Evolutionary conservation across 441 rosid species (phyloP).

Genomic region (Eruca vesicaria): DNA sequence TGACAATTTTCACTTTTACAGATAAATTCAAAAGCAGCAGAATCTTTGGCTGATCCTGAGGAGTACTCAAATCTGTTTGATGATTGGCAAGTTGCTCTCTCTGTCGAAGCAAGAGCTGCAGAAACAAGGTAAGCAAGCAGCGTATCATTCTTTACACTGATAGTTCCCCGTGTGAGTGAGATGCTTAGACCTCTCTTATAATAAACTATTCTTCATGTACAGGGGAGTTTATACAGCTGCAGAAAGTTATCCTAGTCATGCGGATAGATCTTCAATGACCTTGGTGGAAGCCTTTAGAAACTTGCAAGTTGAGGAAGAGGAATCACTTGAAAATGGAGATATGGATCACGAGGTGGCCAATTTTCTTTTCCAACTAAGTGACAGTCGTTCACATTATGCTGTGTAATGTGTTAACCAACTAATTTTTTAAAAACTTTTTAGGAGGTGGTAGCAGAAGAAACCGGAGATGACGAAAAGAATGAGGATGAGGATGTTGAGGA

Average conservation of each 20-base stretch:
- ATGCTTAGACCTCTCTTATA: too few relatives aligned
- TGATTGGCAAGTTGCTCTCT: conserved; percentile 58
- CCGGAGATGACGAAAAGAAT: conserved; percentile 40
- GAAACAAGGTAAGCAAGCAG: not conserved
- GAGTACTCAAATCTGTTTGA: too few relatives aligned
- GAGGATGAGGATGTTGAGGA: conserved; percentile 11
- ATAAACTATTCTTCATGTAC: conserved; percentile 8
- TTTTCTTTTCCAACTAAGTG: too few relatives aligned
- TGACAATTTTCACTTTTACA: not conserved
- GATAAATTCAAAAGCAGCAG: too few relatives aligned
- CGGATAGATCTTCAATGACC: conserved; percentile 59
- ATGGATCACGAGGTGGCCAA: conserved; percentile 69
- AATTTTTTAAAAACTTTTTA: conserved; percentile 13
- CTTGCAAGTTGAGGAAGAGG: conserved; percentile 76
- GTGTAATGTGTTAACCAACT: conserved; percentile 31
- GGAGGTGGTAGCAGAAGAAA: conserved; percentile 27
- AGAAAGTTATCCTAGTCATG: conserved; percentile 53
- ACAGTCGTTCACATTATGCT: conserved; percentile 24
- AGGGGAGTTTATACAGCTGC: conserved; percentile 69
- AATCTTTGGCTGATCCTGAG: too few relatives aligned
- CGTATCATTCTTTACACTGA: not conserved
- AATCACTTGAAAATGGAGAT: conserved; percentile 81
- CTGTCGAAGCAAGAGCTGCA: too few relatives aligned
- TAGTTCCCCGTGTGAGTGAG: not conserved
- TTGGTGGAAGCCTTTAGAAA: conserved; percentile 85